phyloP scores from a whole-genome alignment of 2,329 filamentous ascomycete genomes.

The Claviceps fusiformis region DNA sequence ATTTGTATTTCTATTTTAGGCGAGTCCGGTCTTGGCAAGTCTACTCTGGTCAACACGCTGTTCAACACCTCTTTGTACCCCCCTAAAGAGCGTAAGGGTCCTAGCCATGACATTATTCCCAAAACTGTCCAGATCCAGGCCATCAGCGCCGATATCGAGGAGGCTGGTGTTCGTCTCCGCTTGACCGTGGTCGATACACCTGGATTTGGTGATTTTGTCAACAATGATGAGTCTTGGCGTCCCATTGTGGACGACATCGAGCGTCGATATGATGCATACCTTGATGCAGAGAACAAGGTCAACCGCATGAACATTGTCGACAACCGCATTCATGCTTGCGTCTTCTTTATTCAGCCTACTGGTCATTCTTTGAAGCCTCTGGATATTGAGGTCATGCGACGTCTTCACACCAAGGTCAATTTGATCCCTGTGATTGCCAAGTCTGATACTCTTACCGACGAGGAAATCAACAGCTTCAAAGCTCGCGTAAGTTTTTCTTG shows the following conservation, averaged over 20 bases:
- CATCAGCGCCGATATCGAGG: constrained; percentile 92
- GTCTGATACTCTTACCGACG: constrained; percentile 93
- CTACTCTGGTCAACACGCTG: constrained; percentile 94
- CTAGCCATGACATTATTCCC: constrained; percentile 93
- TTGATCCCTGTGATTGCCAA: constrained; percentile 98
- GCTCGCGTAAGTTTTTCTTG: constrained; percentile 57
- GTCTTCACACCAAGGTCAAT: constrained; percentile 99
- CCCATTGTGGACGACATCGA: constrained; percentile 99
- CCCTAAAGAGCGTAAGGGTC: constrained; percentile 94
- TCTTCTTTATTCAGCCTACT: constrained; percentile 99
- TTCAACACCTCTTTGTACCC: constrained; percentile 99
- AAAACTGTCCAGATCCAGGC: constrained; percentile 95
- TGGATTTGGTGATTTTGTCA: constrained; percentile 97
- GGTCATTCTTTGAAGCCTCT: constrained; percentile 96
- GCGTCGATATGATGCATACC: constrained; percentile 94
- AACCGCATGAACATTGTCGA: constrained; percentile 99
- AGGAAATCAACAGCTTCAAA: constrained; percentile 92
- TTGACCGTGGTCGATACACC: constrained; percentile 96
- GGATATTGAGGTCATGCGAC: constrained; percentile 98
- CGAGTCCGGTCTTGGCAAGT: constrained; percentile 98
- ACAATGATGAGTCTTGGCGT: constrained; percentile 99
- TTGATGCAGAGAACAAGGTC: constrained; percentile 99
- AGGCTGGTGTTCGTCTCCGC: constrained; percentile 92
- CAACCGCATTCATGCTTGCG: constrained; percentile 96
- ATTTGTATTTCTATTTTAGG: constrained; percentile 39